phyloP scores from a whole-genome alignment of 768 basidiomycete genomes.

The Xanthoconium purpureum region DNA sequence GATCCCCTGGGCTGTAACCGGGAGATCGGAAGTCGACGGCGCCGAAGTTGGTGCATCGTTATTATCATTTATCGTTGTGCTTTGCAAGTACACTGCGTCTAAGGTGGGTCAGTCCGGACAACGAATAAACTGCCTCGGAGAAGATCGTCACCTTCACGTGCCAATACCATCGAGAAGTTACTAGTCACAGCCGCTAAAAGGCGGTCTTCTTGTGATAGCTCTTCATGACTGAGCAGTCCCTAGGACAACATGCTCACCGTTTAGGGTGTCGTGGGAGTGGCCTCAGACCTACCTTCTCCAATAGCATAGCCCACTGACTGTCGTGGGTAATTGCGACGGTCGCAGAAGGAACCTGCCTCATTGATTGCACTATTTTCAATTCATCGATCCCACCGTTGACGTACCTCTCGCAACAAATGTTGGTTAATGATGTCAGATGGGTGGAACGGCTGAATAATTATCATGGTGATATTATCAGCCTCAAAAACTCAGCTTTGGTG shows the following conservation, averaged over 20 bases:
- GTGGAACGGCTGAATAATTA: not conserved
- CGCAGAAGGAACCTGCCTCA: constrained; percentile 5
- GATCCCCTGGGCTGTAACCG: not conserved
- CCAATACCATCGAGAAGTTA: not conserved
- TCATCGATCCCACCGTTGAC: too few species aligned
- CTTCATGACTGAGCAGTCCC: not conserved
- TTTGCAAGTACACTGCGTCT: constrained; percentile 1
- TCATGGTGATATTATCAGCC: too few species aligned
- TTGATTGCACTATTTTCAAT: not conserved
- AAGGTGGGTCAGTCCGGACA: not conserved
- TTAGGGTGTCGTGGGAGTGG: too few species aligned
- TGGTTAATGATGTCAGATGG: constrained; percentile 12
- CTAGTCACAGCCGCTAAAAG: not conserved
- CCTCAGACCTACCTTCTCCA: not conserved
- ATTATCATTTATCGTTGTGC: too few species aligned
- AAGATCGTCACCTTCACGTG: not conserved
- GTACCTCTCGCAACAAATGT: constrained; percentile 5
- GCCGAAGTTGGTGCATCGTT: not conserved
- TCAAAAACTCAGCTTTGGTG: not conserved
- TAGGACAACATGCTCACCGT: not conserved
- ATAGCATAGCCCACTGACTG: constrained; percentile 6
- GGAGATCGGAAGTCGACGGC: not conserved
- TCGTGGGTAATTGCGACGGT: constrained; percentile 7
- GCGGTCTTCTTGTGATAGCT: not conserved
- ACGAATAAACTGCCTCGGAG: not conserved